Evolutionary conservation across 768 basidiomycete species (phyloP).

Genomic region (Mycena chlorophos): DNA sequence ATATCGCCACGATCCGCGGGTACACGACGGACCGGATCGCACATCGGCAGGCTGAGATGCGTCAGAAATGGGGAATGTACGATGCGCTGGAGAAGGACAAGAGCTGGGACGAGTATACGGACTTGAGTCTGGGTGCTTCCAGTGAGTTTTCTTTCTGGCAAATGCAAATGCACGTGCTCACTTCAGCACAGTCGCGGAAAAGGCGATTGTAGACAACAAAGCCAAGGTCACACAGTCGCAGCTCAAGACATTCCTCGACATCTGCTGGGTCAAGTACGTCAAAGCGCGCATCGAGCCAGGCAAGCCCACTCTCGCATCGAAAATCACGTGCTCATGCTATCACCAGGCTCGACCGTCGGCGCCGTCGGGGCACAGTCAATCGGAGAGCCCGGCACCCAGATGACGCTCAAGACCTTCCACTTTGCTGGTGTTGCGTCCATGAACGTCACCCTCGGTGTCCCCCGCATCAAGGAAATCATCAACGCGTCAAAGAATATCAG

Average conservation of each 20-base stretch:
- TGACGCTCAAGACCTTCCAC: constrained; percentile 99
- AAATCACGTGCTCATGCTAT: not conserved
- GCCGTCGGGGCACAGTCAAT: constrained; percentile 99
- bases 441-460: constrained; percentile 99
- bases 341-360: constrained; percentile 89
- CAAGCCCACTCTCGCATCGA: constrained; percentile 25
- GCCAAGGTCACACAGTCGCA: constrained; percentile 86
- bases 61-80: constrained; percentile 78
- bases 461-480: constrained; percentile 99
- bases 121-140: constrained; percentile 73
- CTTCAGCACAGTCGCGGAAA: constrained; percentile 53
- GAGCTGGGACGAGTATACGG: constrained; percentile 78
- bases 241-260: constrained; percentile 74
- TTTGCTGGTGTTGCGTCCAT: constrained; percentile 99
- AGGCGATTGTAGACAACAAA: constrained; percentile 82
- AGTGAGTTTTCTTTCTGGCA: constrained; percentile 42
- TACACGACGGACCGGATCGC: constrained; percentile 74
- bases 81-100: constrained; percentile 72
- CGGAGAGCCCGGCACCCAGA: constrained; percentile 98
- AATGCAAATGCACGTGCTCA: constrained; percentile 1
- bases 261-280: constrained; percentile 89
- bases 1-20: constrained; percentile 62
- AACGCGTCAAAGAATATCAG: constrained; percentile 97
- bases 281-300: constrained; percentile 97
- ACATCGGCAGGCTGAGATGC: constrained; percentile 60